Conservation (phyloP, 169 alveolate species). For the Cryptosporidium muris region DNA sequence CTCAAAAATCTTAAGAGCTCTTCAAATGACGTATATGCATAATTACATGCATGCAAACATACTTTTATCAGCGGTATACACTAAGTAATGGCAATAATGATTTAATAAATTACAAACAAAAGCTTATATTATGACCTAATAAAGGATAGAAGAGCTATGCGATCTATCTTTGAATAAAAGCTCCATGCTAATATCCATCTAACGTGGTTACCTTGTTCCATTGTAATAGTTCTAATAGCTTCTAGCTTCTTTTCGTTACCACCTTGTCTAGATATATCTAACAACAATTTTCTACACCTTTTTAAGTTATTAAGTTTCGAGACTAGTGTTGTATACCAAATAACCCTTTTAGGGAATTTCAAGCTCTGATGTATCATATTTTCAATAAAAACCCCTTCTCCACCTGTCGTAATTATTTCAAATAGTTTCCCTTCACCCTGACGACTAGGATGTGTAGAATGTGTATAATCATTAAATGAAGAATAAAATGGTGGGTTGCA, state of each 20-base stretch:
- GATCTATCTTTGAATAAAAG: slow-evolving; percentile 40
- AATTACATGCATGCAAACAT: slow-evolving; percentile 29
- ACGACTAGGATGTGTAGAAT: slow-evolving; percentile 62
- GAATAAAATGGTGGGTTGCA: slow-evolving; percentile 78
- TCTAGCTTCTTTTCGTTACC: slow-evolving; percentile 1
- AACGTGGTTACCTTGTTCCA: slow-evolving; percentile 53
- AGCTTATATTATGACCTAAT: slow-evolving; percentile 3
- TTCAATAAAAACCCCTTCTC: slow-evolving; percentile 72
- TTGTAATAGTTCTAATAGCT: slow-evolving; percentile 5
- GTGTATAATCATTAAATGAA: slow-evolving; percentile 10
- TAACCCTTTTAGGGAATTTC: slow-evolving; percentile 25
- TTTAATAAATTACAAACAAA: neutral
- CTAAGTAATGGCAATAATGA: neutral
- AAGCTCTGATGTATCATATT: slow-evolving; percentile 71
- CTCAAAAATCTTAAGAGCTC: neutral
- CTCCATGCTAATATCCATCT: slow-evolving; percentile 70
- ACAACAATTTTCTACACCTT: neutral
- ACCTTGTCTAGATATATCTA: slow-evolving; percentile 33
- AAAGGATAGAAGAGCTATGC: slow-evolving; percentile 38
- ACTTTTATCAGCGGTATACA: neutral
- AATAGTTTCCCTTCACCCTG: slow-evolving; percentile 28
- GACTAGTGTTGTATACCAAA: slow-evolving; percentile 77
- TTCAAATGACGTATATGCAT: neutral
- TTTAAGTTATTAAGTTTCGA: slow-evolving; percentile 67
- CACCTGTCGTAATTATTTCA: slow-evolving; percentile 75